Base-by-base conservation (phyloP, 139 green algal species). In the Desmodesmus armatus region DNA sequence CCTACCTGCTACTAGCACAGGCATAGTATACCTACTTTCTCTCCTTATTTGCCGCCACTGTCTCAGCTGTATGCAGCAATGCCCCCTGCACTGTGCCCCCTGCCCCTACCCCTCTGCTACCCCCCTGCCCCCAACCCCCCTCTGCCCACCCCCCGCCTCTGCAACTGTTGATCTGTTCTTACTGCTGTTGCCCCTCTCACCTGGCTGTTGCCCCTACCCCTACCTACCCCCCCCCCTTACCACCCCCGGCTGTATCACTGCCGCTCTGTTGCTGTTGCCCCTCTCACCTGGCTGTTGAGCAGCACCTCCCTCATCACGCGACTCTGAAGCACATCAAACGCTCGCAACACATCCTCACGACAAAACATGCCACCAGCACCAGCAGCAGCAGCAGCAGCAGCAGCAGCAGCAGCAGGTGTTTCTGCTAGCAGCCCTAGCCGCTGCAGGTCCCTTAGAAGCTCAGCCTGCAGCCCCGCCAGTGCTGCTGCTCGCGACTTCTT, bases 291-390 rank as follows among this genome's bases (percentile, higher is more conserved):
- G 3, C 3, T 37, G n/a, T 29, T 69, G 51, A 86, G 60, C 15
- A 87, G 72, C 29, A n/a, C 9, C 21, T 87, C 39, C 27, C 84
- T 39, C 75, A 84, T 60, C 25, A 81, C 43, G 21, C 41, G 27
- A 40, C 71, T 80, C 65, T 72, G 31, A n/a, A 88, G 60, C 31
- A 60, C 21, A 47, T 87, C 82, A n/a, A 87, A 70, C 4, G 82
- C 71, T 6, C 72, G 55, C 58, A 82, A 19, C 1, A 47, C 82
- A 67, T 75, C 82, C n/a, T 43, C 82, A 31, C 41, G 23, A 9
- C 49, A 66, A 29, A 40, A 44, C 41, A 82, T 67, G 1, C 71
- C 71, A 31, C 21, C 74, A 69, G 33, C 49, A 33, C 25, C 7
- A 66, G 74, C 31, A n/a, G 43, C 71, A 78, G 33, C 31, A 85